Conservation (phyloP, 306 rosid species). For the Nissolia schottii region DNA sequence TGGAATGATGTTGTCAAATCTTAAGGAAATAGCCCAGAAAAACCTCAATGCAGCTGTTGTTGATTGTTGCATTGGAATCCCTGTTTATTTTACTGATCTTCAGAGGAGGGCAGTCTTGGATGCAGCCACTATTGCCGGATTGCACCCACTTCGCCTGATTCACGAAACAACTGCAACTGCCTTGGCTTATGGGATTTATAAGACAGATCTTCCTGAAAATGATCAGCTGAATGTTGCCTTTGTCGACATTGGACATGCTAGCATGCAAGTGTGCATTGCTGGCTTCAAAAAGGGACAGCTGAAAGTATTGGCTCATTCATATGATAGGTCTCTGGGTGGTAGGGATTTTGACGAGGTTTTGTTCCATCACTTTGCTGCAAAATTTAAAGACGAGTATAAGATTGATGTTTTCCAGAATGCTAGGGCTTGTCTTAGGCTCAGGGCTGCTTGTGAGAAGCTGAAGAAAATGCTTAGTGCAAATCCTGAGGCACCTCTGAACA, state of each 20-base stretch:
- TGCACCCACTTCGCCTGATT: constrained; percentile 80
- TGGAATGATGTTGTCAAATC: constrained; percentile 76
- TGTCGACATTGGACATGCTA: constrained; percentile 89
- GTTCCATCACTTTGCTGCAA: constrained; percentile 70
- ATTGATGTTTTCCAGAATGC: constrained; percentile 86
- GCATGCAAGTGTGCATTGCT: constrained; percentile 97
- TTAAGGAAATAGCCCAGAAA: constrained; percentile 74
- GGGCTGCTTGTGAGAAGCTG: constrained; percentile 88
- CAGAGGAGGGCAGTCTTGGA: constrained; percentile 91
- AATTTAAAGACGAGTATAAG: constrained; percentile 77
- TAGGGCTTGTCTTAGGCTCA: constrained; percentile 74
- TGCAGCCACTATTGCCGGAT: constrained; percentile 88
- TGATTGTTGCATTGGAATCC: constrained; percentile 97
- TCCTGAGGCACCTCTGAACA: constrained; percentile 83
- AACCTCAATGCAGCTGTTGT: constrained; percentile 77
- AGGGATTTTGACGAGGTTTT: constrained; percentile 91
- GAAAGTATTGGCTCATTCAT: constrained; percentile 80
- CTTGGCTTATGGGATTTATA: constrained; percentile 92
- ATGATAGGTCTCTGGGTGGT: constrained; percentile 85
- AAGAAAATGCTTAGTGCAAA: constrained; percentile 96
- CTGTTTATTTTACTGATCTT: constrained; percentile 83
- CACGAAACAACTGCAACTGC: constrained; percentile 97
- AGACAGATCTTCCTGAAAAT: constrained; percentile 85
- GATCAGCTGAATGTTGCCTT: constrained; percentile 88
- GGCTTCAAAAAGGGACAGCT: constrained; percentile 90